Evolutionary conservation across 306 rosid species (phyloP), one percentile per base, ranked within the genome.

Genomic region (Dalbergia oliveri): DNA sequence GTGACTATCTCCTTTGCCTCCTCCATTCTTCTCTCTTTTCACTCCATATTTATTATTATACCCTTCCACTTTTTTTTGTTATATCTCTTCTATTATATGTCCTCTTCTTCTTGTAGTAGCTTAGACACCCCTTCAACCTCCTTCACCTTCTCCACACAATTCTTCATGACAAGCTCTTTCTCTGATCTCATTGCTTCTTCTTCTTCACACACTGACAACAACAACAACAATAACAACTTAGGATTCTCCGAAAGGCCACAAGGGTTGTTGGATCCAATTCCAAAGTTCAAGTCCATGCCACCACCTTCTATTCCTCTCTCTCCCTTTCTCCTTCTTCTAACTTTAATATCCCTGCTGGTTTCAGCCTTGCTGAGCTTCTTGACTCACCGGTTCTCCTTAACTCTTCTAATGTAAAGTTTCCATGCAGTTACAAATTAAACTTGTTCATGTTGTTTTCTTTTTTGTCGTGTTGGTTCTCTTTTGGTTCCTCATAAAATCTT

Each of bases 311-410:
- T 95, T 3, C 99, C 98, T 64, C 81, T 93, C 15, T 88, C 94
- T 57, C 78, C 91, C 1, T 47, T 11, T 90, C 97, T 68, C 94
- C 97, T 15, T 90, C 97, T 49, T 86, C 96, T 57, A 90, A 88
- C 79, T 95, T 95, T 56, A 43, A 91, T 12, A 86, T 95, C 69
- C 98, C 97, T 9, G 80, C 88, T 73, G 98, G 94, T 6, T 23
- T 95, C 57, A 93, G 89, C 77, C 97, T 93, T 0, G 89, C 98
- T 14, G 99, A 95, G 75, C 94, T 95, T 51, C 92, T 95, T 8
- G 98, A 95, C 80, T 95, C 99, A 8, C 99, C 99, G 7, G 93
- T 93, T 33, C 95, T 93, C 13, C 87, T 93, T n/a, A 84, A 64
- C 72, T 18, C 90, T 59, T 91, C 91, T 65, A 83, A 90, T 78